Percentiles rank a stretch among this genome's conserved stretches.
These are phyloP conservation scores for Ceratobasidium sp. DNA, from an alignment of 1,284 basidiomycete species.

Conservation along the genomic window DNA sequence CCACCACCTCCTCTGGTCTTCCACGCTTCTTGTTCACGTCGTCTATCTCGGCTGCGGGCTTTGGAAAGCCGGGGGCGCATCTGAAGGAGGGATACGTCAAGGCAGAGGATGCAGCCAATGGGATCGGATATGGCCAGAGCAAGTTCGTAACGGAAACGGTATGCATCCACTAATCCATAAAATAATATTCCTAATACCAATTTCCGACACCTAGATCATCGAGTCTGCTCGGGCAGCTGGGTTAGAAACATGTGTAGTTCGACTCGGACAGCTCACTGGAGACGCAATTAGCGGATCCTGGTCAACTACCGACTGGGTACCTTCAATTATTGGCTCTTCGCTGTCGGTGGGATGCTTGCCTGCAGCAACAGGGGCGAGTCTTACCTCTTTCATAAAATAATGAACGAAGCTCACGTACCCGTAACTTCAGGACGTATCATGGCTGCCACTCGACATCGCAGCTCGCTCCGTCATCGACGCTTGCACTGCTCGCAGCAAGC, in stretches of 20 bases:
- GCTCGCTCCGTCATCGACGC: slow-evolving; percentile 3
- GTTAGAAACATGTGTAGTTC: slow-evolving; percentile 1
- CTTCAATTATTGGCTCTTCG: slow-evolving; percentile 16
- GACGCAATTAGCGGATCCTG: slow-evolving; percentile 36
- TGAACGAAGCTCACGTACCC: not conserved
- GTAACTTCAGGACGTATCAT: not conserved
- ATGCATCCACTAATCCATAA: not conserved
- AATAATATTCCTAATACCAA: not conserved
- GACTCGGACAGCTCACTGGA: slow-evolving; percentile 41
- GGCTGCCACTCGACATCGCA: slow-evolving; percentile 22
- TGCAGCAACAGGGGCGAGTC: not conserved
- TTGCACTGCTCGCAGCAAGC: not conserved
- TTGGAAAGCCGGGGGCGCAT: not conserved
- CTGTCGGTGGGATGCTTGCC: slow-evolving; percentile 20
- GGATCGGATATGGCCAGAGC: slow-evolving; percentile 46
- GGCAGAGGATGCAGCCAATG: not conserved
- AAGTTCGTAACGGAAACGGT: slow-evolving; percentile 45
- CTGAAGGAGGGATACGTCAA: slow-evolving; percentile 10
- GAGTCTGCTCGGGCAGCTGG: slow-evolving; percentile 17
- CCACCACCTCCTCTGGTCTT: slow-evolving; percentile 2
- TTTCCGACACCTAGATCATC: slow-evolving; percentile 9
- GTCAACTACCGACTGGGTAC: slow-evolving; percentile 44
- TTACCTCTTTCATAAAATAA: not conserved
- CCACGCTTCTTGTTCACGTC: slow-evolving; percentile 44
- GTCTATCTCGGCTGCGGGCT: slow-evolving; percentile 35